A percentile compares a stretch with the other conserved stretches of the same genome.
Evolutionary conservation across 2,329 filamentous ascomycete genomes (phyloP).

Genomic region (Alternaria ventricosa): DNA sequence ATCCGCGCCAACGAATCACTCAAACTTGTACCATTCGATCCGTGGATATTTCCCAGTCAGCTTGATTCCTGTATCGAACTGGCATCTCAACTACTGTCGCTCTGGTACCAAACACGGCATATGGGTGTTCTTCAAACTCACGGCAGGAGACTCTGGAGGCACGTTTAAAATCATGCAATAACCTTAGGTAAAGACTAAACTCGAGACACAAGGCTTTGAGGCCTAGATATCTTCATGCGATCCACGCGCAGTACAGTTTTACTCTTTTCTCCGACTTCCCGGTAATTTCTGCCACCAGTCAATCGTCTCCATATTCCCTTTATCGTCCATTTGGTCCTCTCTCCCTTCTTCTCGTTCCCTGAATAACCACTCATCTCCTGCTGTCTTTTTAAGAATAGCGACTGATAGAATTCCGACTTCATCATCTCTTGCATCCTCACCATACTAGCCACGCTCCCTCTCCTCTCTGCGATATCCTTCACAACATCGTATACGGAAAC

Average conservation of each 20-base stretch:
- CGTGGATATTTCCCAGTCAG: neutral
- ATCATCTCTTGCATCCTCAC: neutral
- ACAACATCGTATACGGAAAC: neutral
- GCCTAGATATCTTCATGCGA: neutral
- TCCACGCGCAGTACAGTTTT: neutral
- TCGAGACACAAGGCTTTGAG: neutral
- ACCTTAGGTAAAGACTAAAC: neutral
- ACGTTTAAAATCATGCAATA: neutral
- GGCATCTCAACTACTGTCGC: neutral
- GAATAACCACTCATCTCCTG: neutral
- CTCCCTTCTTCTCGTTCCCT: neutral
- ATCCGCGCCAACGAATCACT: neutral
- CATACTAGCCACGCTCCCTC: constrained; percentile 4
- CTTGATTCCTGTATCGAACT: neutral
- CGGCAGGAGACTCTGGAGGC: neutral
- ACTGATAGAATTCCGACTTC: constrained; percentile 12
- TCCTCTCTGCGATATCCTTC: neutral
- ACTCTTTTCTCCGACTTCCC: neutral
- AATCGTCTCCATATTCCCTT: neutral
- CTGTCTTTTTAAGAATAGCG: constrained; percentile 11
- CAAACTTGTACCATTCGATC: neutral
- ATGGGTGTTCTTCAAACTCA: neutral
- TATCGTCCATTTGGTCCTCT: neutral
- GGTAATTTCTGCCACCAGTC: neutral
- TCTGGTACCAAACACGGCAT: neutral